Conservation (phyloP, 352 stramenopile species). For the Thalassiosira hispida region DNA sequence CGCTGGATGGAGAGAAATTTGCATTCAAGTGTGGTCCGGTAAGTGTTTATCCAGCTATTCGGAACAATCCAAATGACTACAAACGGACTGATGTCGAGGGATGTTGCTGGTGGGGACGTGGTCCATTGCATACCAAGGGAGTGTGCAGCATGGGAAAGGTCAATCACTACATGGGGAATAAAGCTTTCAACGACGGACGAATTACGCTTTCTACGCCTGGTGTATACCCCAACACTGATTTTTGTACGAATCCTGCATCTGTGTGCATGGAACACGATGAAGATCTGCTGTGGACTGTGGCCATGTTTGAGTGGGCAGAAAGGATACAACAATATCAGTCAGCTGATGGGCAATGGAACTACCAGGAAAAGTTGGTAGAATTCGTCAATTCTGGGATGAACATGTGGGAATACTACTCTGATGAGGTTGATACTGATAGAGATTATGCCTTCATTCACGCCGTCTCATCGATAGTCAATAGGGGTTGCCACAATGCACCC, state of each 20-base stretch:
- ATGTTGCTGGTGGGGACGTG: conserved; percentile 44
- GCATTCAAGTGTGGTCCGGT: conserved; percentile 11
- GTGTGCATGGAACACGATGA: conserved; percentile 29
- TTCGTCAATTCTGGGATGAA: conserved; percentile 52
- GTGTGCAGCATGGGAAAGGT: conserved; percentile 38
- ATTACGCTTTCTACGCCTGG: conserved; percentile 14
- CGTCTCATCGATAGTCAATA: conserved; percentile 40
- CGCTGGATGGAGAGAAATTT: not conserved
- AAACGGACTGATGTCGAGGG: conserved; percentile 9
- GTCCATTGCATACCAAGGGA: conserved; percentile 23
- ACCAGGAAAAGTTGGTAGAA: conserved; percentile 38
- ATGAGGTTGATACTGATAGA: conserved; percentile 4
- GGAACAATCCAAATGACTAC: conserved; percentile 2
- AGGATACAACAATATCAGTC: conserved; percentile 33
- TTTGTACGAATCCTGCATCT: conserved; percentile 21
- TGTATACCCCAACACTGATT: conserved; percentile 22
- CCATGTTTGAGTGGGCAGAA: conserved; percentile 41
- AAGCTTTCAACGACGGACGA: conserved; percentile 15
- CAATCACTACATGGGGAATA: conserved; percentile 44
- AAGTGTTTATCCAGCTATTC: not conserved
- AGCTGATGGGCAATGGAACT: not conserved
- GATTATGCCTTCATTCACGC: conserved; percentile 40
- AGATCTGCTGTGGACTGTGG: conserved; percentile 38
- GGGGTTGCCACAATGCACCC: conserved; percentile 36
- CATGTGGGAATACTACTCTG: conserved; percentile 23